phyloP scores from a whole-genome alignment of 352 stramenopile genomes.

The Pythium plurisporium region DNA sequence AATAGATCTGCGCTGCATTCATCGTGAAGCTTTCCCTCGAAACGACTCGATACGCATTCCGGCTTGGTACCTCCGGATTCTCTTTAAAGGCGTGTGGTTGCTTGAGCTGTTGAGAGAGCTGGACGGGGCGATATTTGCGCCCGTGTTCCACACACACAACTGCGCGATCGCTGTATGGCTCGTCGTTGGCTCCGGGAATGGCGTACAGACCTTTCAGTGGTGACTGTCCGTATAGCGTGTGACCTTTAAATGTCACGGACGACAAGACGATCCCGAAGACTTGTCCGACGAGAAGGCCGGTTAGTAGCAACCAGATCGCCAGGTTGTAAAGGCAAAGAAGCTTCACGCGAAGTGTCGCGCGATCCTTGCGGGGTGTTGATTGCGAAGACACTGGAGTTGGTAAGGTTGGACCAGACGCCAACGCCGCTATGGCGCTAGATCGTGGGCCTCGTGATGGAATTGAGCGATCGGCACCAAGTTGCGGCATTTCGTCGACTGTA shows the following conservation, averaged over 20 bases:
- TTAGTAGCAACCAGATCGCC: conserved; percentile 30
- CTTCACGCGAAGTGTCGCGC: too few relatives aligned
- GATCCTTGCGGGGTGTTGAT: too few relatives aligned
- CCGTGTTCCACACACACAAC: conserved; percentile 26
- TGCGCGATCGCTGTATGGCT: conserved; percentile 37
- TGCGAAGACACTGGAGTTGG: too few relatives aligned
- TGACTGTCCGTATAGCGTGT: neutral
- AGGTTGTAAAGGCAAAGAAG: too few relatives aligned
- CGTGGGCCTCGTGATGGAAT: too few relatives aligned
- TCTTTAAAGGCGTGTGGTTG: neutral
- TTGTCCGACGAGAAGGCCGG: conserved; percentile 24
- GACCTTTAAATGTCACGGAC: conserved; percentile 1
- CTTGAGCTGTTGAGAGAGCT: conserved; percentile 21
- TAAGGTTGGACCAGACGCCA: too few relatives aligned
- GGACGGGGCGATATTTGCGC: conserved; percentile 21
- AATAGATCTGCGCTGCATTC: conserved; percentile 5
- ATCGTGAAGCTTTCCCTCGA: conserved; percentile 5
- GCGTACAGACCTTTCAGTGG: neutral
- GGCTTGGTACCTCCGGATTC: neutral
- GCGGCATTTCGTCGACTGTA: too few relatives aligned
- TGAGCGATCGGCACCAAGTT: too few relatives aligned
- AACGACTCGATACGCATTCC: conserved; percentile 25
- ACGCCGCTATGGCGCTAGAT: too few relatives aligned
- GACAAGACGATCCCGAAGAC: conserved; percentile 24
- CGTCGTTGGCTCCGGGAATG: conserved; percentile 34